Evolutionary conservation across 371 early-diverging fungal genomes (phyloP).

Genomic region (Mortierella sp.): DNA sequence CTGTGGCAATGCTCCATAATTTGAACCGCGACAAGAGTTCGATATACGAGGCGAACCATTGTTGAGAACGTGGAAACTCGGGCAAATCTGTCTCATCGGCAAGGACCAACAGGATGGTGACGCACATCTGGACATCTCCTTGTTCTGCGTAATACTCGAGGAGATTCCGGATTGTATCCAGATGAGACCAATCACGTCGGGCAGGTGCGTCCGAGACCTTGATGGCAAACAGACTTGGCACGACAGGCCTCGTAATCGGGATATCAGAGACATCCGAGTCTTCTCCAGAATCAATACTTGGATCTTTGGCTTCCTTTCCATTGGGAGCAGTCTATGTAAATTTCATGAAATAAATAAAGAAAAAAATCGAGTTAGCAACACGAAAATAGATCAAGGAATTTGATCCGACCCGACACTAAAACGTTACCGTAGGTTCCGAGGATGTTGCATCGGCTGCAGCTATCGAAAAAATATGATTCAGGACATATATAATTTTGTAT

Average conservation of each 20-base stretch:
- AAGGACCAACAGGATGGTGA: constrained; percentile 74
- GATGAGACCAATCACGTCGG: constrained; percentile 64
- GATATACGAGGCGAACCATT: constrained; percentile 80
- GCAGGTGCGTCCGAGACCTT: constrained; percentile 54
- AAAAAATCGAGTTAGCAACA: no score
- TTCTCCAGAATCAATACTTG: constrained; percentile 21
- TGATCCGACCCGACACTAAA: no score
- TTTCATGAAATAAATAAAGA: no score
- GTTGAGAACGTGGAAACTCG: constrained; percentile 63
- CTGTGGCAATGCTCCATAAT: constrained; percentile 75
- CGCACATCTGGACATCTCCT: constrained; percentile 90
- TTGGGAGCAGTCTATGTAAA: background rate
- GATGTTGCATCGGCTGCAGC: no score
- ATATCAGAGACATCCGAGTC: constrained; percentile 26
- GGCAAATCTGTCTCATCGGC: constrained; percentile 55
- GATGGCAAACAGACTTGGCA: constrained; percentile 41
- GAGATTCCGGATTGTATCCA: constrained; percentile 63
- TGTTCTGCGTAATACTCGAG: constrained; percentile 82
- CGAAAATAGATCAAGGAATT: no score
- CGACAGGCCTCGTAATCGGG: constrained; percentile 3
- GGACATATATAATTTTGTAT: no score
- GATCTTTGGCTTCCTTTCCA: background rate
- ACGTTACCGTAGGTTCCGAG: no score
- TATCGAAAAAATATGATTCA: no score
- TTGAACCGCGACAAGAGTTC: constrained; percentile 84